Conservation (phyloP, 441 rosid genomes). For the Eruca vesicaria region DNA sequence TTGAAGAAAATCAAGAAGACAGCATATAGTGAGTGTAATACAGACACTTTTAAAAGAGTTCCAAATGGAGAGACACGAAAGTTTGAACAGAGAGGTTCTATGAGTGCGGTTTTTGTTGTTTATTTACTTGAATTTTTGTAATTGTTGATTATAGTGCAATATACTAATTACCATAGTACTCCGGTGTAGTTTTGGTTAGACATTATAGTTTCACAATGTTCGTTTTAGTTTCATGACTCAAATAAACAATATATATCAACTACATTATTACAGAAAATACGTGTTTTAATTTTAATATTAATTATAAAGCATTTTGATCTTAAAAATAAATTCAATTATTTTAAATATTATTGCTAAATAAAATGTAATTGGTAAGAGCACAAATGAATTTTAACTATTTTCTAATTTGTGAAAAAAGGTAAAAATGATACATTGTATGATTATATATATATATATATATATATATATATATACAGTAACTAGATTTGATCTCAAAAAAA, state of each 20-base stretch:
- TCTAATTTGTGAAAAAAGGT: no score
- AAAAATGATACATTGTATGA: no score
- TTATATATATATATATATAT: no score
- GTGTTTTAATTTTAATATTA: no score
- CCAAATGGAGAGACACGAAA: slow-evolving; percentile 15
- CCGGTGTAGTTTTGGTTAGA: neutral
- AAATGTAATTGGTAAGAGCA: no score
- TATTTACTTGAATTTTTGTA: slow-evolving; percentile 20
- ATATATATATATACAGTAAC: no score
- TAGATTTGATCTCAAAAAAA: no score
- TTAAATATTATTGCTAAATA: no score
- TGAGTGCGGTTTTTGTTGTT: slow-evolving; percentile 9
- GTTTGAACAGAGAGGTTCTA: neutral
- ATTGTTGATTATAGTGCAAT: slow-evolving; percentile 28
- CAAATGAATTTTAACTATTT: no score
- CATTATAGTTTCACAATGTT: neutral
- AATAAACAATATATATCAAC: neutral
- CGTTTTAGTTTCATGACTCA: neutral
- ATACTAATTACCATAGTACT: neutral
- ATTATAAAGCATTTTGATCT: no score
- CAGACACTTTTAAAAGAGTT: slow-evolving; percentile 8
- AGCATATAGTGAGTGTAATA: slow-evolving; percentile 21
- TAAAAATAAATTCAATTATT: no score
- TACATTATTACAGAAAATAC: no score
- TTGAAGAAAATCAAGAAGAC: slow-evolving; percentile 18